phyloP scores from a whole-genome alignment of 371 early-diverging fungal genomes.

The Mucor piriformis region DNA sequence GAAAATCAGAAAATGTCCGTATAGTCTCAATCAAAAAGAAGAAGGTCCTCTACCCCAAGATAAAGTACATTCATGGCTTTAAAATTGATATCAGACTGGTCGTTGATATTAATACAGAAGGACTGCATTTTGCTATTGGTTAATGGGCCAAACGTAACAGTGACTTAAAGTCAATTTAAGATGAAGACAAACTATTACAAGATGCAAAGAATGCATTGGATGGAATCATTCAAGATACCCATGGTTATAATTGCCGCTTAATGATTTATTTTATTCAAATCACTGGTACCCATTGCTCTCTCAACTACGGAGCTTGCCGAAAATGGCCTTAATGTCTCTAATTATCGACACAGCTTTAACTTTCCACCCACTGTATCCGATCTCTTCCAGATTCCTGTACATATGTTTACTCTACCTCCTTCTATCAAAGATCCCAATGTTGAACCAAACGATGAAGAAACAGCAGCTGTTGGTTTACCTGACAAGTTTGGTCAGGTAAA shows the following conservation, averaged over 20 bases:
- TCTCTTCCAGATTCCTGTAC: slow-evolving; percentile 15
- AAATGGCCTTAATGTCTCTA: slow-evolving; percentile 24
- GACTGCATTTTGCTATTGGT: slow-evolving; percentile 15
- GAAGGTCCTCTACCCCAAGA: slow-evolving; percentile 1
- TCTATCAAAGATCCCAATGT: slow-evolving; percentile 17
- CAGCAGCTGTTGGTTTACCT: slow-evolving; percentile 19
- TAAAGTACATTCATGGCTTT: background rate
- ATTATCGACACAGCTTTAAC: slow-evolving; percentile 21
- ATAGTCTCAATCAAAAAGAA: slow-evolving; percentile 1
- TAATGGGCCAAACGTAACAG: slow-evolving; percentile 18
- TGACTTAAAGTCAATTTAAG: slow-evolving; percentile 20
- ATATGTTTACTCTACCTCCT: slow-evolving; percentile 18
- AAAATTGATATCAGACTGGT: slow-evolving; percentile 15
- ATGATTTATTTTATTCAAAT: slow-evolving; percentile 23
- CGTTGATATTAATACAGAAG: slow-evolving; percentile 6
- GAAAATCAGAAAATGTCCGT: too few species aligned
- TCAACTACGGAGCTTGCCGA: slow-evolving; percentile 22
- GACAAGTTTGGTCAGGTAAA: slow-evolving; percentile 20
- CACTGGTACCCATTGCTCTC: slow-evolving; percentile 20
- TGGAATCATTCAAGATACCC: slow-evolving; percentile 18
- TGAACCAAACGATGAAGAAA: slow-evolving; percentile 19
- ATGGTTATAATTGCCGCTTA: slow-evolving; percentile 4
- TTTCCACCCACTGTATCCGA: slow-evolving; percentile 17
- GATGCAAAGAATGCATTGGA: slow-evolving; percentile 19
- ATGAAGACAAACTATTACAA: slow-evolving; percentile 20